Evolutionary conservation across 2,329 filamentous ascomycete species (phyloP), one percentile per base, ranked within the genome.

Genomic region (Purpureocillium lavendulum): DNA sequence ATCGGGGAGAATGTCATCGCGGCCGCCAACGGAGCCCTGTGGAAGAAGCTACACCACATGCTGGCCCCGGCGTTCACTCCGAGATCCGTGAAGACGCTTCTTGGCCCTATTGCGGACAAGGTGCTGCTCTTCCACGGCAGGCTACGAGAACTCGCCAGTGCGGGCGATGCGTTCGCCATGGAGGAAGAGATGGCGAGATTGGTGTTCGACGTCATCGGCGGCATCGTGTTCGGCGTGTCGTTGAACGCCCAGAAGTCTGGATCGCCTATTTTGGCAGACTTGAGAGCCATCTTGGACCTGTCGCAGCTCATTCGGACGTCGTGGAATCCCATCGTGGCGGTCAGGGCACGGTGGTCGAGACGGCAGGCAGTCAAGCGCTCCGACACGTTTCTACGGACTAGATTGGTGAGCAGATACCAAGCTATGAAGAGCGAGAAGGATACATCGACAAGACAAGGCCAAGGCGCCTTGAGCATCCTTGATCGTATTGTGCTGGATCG

Each of bases 31-130:
- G 54, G 55, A 4, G 39, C 49, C 2, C 21, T 53, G 2, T 58
- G 55, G 54, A 55, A 56, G 45, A 48, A 48, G 34, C 44, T 55
- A 5, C 53, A 57, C 42, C 48, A 45, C 12, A 45, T 49, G 36
- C 52, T 58, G 40, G 46, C 49, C 5, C 50, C 55, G 4, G 50
- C 49, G 10, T 52, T 57, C 31, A 48, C 49, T 2, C 45, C 43
- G 14, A 45, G 48, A 4, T 45, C 55, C 35, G 47, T 56, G 24
- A 49, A 49, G 24, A 45, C 40, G 24, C 44, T 55, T 33, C 45
- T 45, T 7, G 49, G 43, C 10, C 36, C 53, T 35, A 52, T 56
- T 29, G 45, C 45, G 30, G 52, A 55, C 30, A 48, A 57, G 32
- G 45, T 44, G 34, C 31, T 46, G n/a, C 33, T 49, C 28, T 54